Evolutionary conservation across 2,329 filamentous ascomycete species (phyloP).

Genomic region (Talaromyces sp.): DNA sequence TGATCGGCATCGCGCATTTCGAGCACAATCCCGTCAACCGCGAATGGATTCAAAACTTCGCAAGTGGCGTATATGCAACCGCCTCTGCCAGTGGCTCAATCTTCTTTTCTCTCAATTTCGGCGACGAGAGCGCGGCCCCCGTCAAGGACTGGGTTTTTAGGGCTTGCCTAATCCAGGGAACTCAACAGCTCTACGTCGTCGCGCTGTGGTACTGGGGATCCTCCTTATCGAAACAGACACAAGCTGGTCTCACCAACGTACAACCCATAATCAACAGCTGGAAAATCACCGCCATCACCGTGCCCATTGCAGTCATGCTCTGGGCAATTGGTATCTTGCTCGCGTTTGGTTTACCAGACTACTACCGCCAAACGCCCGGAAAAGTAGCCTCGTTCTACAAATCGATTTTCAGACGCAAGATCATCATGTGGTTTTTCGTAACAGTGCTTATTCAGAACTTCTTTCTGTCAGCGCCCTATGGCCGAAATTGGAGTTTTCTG

Average conservation of each 20-base stretch:
- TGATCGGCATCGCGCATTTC: conserved; percentile 63
- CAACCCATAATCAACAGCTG: conserved; percentile 44
- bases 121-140: conserved; percentile 60
- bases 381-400: conserved; percentile 64
- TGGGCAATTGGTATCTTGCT: conserved; percentile 56
- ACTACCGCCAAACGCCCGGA: conserved; percentile 63
- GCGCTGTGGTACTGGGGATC: conserved; percentile 67
- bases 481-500: conserved; percentile 64
- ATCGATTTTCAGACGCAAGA: conserved; percentile 60
- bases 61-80: conserved; percentile 59
- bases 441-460: conserved; percentile 64
- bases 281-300: conserved; percentile 52
- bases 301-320: conserved; percentile 57
- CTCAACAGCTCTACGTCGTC: conserved; percentile 64
- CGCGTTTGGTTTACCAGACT: conserved; percentile 62
- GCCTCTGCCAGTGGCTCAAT: conserved; percentile 62
- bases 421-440: conserved; percentile 65
- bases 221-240: conserved; percentile 25
- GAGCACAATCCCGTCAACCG: conserved; percentile 38
- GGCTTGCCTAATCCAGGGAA: conserved; percentile 64
- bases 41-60: conserved; percentile 59
- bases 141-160: conserved; percentile 66
- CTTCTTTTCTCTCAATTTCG: conserved; percentile 66
- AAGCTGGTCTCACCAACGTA: conserved; percentile 40
- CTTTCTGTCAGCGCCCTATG: conserved; percentile 64